Base-by-base conservation (phyloP, 2,329 filamentous ascomycete species). In the Laburnicola sp. region DNA sequence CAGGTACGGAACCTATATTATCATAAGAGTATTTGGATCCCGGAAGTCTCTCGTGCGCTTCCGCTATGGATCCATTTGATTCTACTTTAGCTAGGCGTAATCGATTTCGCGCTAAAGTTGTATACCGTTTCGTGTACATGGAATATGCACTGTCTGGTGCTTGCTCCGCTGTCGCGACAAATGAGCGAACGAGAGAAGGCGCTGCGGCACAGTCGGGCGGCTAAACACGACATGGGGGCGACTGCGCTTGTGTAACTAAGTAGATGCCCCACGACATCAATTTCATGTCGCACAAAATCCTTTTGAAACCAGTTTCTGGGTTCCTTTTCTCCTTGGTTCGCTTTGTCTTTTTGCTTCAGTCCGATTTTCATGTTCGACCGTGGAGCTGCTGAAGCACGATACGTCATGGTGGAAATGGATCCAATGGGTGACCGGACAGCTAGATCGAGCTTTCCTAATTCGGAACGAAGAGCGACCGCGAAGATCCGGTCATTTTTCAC, bases 161-260 rank as follows among this genome's bases (percentile, higher is more conserved):
- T 22, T 10, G 11, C 4, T 28, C 16, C 28, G 32, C 30, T 28
- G 8, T 27, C 16, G 37, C 45, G 35, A 38, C 39, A 45, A 46
- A 40, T 43, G 42, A 38, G 28, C 36, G 45, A 28, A 31, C 26
- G 37, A 49, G 36, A 42, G 16, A 25, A 38, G 25, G 39, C 37
- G 30, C 37, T 47, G 51, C 41, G 51, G 46, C 45, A 41, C 45
- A 44, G 48, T 28, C 27, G 38, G 46, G 38, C 46, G 46, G 38
- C 38, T 48, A 42, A 26, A 1, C 31, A n/a, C 3, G 11, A n/a
- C 26, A 38, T 30, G 43, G 43, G 43, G 32, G 43, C 43, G 3
- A 16, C 43, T n/a, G 11, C 22, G 21, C 26, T 34, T 32, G 25
- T 48, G 46, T 41, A 41, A 22, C 10, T 35, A 22, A 2, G 38